Conservation (phyloP, 2,329 filamentous ascomycete genomes). For the Fusarium camptoceras region DNA sequence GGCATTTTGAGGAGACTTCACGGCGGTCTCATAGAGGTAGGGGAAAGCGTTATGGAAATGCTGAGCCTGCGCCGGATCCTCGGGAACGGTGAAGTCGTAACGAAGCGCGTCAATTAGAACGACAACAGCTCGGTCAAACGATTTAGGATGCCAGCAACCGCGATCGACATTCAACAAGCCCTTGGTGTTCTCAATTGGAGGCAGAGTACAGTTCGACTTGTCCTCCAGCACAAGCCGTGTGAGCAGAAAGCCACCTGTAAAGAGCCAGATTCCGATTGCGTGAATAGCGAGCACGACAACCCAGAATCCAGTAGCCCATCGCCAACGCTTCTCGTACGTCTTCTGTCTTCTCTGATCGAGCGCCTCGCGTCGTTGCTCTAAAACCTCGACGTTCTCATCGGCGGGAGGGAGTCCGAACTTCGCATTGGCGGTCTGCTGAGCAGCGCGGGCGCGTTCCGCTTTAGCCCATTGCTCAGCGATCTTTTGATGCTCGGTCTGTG, state of each 20-base stretch:
- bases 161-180: slow-evolving; percentile 60
- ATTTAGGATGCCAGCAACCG: slow-evolving; percentile 97
- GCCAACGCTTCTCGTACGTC: slow-evolving; percentile 65
- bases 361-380: slow-evolving; percentile 59
- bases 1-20: slow-evolving; percentile 80
- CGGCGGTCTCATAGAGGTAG: slow-evolving; percentile 84
- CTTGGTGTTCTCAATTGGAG: slow-evolving; percentile 69
- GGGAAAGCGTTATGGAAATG: slow-evolving; percentile 88
- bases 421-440: slow-evolving; percentile 52
- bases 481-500: slow-evolving; percentile 60
- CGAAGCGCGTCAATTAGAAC: slow-evolving; percentile 92
- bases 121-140: slow-evolving; percentile 90
- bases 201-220: slow-evolving; percentile 75
- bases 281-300: slow-evolving; percentile 79
- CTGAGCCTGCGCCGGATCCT: slow-evolving; percentile 56
- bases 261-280: slow-evolving; percentile 84
- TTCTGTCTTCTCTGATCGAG: slow-evolving; percentile 62
- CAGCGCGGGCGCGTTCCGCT: slow-evolving; percentile 63
- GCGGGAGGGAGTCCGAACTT: slow-evolving; percentile 49
- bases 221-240: slow-evolving; percentile 84
- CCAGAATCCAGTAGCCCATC: slow-evolving; percentile 75
- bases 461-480: slow-evolving; percentile 66
- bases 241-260: slow-evolving; percentile 93
- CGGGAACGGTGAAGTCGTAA: slow-evolving; percentile 94
- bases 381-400: slow-evolving; percentile 51